Base-by-base conservation (phyloP, 1,139 yeast species). In the Candida smagusa region DNA sequence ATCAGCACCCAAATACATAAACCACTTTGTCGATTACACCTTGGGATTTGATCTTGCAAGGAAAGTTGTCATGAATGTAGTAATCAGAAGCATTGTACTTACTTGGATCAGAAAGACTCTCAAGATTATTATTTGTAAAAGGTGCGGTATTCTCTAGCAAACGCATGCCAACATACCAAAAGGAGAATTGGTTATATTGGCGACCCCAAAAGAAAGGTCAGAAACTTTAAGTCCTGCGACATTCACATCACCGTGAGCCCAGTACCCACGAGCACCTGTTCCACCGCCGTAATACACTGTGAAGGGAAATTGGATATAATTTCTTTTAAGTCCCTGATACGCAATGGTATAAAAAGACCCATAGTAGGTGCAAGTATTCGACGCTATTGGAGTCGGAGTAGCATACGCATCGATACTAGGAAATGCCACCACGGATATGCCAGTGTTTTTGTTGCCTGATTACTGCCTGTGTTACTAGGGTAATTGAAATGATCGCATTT, bases 231-330 rank as follows among this genome's bases (percentile, higher is more conserved):
- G 51, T 35, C 59, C 61, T 23, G 72, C 76, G 37, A 77, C 50
- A 11, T 39, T 42, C 22, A 77, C 65, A 34, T 53, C 54, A 46
- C 76, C 84, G 32, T 58, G 52, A 12, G 78, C 81, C 82, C 79
- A 75, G 38, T 65, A 55, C 31, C 95, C 95, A 6, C 51, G 44
- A 2, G 90, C 88, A 49, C 56, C 66, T 22, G 86, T 68, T 6
- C 57, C 53, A 54, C 85, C 95, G 23, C 81, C 90, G 49, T 86
- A 86, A 22, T 60, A 43, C 48, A 84, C 84, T 35, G 32, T 12
- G 43, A 71, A 71, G 1, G 43, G 42, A 2, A 61, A 56, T 2
- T 68, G 68, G 2, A 71, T 51, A 31, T 40, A 22, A 46, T 70
- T 71, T 28, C 43, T 39, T 11, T 52, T 45, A 54, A 65, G 68